Evolutionary conservation across 225 moss, liverwort and hornwort genomes (phyloP).

Genomic region (Polytrichum commune): DNA sequence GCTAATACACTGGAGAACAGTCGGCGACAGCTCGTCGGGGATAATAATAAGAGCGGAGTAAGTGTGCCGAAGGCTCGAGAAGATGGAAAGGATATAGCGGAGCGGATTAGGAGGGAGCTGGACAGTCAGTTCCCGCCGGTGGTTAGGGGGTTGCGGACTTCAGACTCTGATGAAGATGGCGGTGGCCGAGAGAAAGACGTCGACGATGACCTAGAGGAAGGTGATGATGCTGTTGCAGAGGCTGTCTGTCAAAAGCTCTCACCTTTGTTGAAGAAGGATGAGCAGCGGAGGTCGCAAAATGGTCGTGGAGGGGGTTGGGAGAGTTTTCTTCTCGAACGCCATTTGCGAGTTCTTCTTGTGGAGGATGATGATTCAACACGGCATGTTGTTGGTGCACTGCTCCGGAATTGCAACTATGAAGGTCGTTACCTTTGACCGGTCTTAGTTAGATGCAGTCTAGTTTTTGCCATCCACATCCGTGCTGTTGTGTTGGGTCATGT

Average conservation of each 20-base stretch:
- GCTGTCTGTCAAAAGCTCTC: constrained; percentile 32
- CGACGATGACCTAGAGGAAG: constrained; percentile 63
- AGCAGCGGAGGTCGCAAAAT: constrained; percentile 15
- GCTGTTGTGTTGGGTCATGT: too few relatives aligned
- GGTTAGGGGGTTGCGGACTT: constrained; percentile 23
- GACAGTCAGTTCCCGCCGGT: constrained; percentile 45
- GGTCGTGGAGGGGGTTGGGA: constrained; percentile 77
- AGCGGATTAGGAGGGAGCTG: constrained; percentile 49
- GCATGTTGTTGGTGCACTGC: constrained; percentile 82
- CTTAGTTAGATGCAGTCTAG: not conserved
- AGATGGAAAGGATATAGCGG: constrained; percentile 40
- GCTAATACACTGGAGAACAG: constrained; percentile 10
- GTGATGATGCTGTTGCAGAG: constrained; percentile 34
- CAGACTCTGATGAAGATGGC: constrained; percentile 41
- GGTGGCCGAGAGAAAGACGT: constrained; percentile 47
- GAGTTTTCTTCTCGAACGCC: constrained; percentile 69
- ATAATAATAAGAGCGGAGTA: constrained; percentile 8
- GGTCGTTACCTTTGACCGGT: constrained; percentile 46
- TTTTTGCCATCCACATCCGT: not conserved
- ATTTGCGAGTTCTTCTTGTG: constrained; percentile 70
- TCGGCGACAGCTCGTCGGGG: constrained; percentile 19
- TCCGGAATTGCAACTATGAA: constrained; percentile 95
- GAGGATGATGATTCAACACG: constrained; percentile 96
- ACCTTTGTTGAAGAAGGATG: constrained; percentile 13
- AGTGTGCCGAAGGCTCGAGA: constrained; percentile 24